phyloP scores from a whole-genome alignment of 1,284 basidiomycete genomes.

The Heliocybe sulcata region DNA sequence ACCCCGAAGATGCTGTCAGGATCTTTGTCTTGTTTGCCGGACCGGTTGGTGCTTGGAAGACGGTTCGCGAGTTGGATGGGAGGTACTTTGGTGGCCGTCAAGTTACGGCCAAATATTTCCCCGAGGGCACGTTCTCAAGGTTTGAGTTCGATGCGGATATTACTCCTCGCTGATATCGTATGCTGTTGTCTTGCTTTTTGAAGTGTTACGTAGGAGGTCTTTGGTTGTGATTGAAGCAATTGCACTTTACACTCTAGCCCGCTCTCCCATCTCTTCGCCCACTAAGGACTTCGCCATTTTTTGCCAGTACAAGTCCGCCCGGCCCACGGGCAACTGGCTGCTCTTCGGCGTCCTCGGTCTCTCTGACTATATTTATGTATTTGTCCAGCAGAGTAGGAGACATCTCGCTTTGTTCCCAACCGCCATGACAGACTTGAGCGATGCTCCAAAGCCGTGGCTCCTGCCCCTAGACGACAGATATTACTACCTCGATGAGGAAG shows the following conservation, averaged over 20 bases:
- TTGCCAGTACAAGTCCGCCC: no score
- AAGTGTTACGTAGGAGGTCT: neutral
- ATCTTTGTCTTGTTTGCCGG: conserved; percentile 86
- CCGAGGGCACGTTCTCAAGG: conserved; percentile 52
- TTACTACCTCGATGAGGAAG: conserved; percentile 15
- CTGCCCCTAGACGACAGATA: neutral
- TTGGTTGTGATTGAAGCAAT: no score
- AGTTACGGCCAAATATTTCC: conserved; percentile 80
- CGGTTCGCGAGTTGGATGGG: conserved; percentile 85
- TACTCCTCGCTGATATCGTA: neutral
- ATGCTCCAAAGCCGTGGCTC: no score
- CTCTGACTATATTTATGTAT: no score
- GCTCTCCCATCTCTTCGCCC: no score
- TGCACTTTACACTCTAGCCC: no score
- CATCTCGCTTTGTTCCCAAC: no score
- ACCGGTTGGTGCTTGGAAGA: conserved; percentile 91
- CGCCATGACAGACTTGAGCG: no score
- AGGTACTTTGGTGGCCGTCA: conserved; percentile 84
- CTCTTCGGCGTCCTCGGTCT: no score
- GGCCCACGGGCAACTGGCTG: no score
- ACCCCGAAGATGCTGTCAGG: conserved; percentile 65
- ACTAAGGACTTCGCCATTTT: no score
- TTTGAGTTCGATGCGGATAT: conserved; percentile 36
- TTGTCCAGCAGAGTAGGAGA: no score
- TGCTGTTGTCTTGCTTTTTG: neutral